Evolutionary conservation across 1,284 basidiomycete genomes (phyloP), one percentile per base, ranked within the genome.

Genomic region (Cryptococcus neoformans): DNA sequence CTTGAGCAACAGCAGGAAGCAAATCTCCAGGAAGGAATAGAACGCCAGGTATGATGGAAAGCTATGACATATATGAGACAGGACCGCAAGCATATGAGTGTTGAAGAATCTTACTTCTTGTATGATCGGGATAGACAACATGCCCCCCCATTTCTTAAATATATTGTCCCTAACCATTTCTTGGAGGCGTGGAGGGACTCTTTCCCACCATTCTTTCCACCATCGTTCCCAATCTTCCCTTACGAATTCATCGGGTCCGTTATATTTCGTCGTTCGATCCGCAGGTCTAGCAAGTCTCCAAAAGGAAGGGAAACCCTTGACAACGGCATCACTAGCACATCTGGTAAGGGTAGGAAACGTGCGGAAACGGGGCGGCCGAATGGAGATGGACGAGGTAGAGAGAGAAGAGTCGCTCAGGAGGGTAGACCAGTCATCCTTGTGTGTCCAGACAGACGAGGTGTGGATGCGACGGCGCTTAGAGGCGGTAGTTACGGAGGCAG

Each of bases 351-450:
- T 55, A 12, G 53, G 62, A 11, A 69, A 39, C 8, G 60, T 66
- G 21, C 21, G 21, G 12, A 58, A 58, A 45, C 57, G 28, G 2
- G 70, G 62, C 12, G 44, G 54, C n/a, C 70, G 61, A 16, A 49
- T 49, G 0, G 70, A 70, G 36, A 68, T 56, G 7, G 65, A 66
- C 4, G 70, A 65, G 6, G 70, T 72, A n/a, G 70, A 72, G 21
- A 70, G 55, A 1, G 55, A 7, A 3, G 62, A 62, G 3, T 63
- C 62, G 7, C 65, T 57, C 7, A 72, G 56, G n/a, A 72, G 57
- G 28, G 62, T 55, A 34, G 68, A 64, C 70, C 68, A 72, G 53
- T 72, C 67, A 41, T 69, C 67, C 37, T 53, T 54, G 1, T 59
- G 55, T 44, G 61, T 70, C 65, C 65, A 72, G 44, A 72, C 54